Evolutionary conservation across 345 rosid genomes (phyloP), one percentile per base, ranked within the genome.

Genomic region (Acer yangbiense): DNA sequence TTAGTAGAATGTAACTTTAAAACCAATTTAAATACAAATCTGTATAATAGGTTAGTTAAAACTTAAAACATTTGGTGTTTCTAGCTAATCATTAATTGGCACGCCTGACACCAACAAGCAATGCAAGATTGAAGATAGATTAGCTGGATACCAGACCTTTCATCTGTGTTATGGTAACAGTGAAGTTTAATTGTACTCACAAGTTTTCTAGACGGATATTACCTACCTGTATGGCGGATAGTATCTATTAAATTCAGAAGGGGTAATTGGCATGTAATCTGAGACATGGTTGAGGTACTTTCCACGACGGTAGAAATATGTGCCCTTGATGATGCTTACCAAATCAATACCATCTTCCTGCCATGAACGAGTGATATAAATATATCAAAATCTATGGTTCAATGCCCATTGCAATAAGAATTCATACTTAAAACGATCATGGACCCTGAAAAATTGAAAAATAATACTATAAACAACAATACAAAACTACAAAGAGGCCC

Each of bases 341-440:
- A 90, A 73, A 85, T 89, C 88, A 52, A 90, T 69, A n/a, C 74
- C 85, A 27, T 88, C 88, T 78, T 90, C 96, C 94, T 93, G 86
- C 74, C 73, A 71, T 50, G 69, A 27, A 72, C n/a, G 41, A 27
- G 39, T 18, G 23, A 46, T 52, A 68, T 64, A 7, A 58, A 79
- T 25, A 32, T 29, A 21, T 16, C 16, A 32, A 25, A 35, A 46
- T n/a, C 16, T 41, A 11, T 11, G 21, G 50, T 35, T 32, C 29
- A n/a, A 57, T n/a, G 18, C 29, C 50, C 60, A 11, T 27, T 39
- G 25, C 52, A 13, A 50, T 50, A 50, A 50, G 16, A 50, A 16
- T 4, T 54, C 58, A 54, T 16, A 13, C 58, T 54, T 54, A 16
- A 46, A 54, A 54, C n/a, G 1, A 54, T 13, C 52, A n/a, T 10